Evolutionary conservation across 768 basidiomycete species (phyloP), one percentile per base, ranked within the genome.

Genomic region (Tulasnella sp.): DNA sequence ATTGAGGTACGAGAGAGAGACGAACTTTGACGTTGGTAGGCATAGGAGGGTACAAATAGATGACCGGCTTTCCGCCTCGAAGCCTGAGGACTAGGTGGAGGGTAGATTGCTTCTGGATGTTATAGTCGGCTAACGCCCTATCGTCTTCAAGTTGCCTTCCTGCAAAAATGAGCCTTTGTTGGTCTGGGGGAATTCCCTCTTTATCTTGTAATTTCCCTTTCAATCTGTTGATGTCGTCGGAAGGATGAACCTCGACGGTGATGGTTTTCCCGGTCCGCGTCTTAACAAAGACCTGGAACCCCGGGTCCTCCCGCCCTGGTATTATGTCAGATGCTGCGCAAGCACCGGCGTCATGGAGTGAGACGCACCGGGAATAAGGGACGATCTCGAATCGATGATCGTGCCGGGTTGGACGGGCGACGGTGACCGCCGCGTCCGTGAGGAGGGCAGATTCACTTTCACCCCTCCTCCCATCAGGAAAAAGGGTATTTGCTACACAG

Each of bases 1-100:
- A 87, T 28, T 86, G 80, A 24, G 83, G 83, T 0, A 80, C 81
- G 28, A 88, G 83, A 18, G 84, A 84, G 18, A 89, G 85, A 0
- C 81, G 74, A 2, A 60, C 58, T 18, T 28, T 60, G 58, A 22
- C 20, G 22, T 60, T 60, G 58, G n/a, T 60, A 24, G 58, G 24
- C 9, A 2, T 24, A 1, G 58, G 58, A 2, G 58, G 58, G 28
- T 60, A 60, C 9, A 60, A 60, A 60, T 60, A 60, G 4, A 60
- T 60, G 58, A 60, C 20, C 14, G 58, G 58, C 24, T 60, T 60
- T 3, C 2, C 58, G 28, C 58, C 58, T 28, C 22, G 16, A 18
- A 60, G 14, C 18, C 20, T 1, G 58, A 60, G 58, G 58, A 60
- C 28, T 9, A 60, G 14, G 58, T 60, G 58, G 9, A 60, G 9